Evolutionary conservation across 2,329 filamentous ascomycete species (phyloP).

Genomic region (Chaetomiaceae sp.): DNA sequence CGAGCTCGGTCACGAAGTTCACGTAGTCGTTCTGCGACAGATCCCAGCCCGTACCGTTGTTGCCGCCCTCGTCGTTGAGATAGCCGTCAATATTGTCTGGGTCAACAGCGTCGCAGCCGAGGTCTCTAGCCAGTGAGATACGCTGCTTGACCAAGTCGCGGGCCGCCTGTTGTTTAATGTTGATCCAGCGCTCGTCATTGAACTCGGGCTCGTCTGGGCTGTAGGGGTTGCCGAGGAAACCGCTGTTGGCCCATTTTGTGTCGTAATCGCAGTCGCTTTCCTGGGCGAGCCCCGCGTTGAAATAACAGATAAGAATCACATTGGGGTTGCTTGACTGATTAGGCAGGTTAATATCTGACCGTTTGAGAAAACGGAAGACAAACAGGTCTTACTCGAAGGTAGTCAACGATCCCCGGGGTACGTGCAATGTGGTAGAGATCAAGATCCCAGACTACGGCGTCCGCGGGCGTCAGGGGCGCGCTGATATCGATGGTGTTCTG

Average conservation of each 20-base stretch:
- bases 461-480: constrained; percentile 1
- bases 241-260: constrained; percentile 12
- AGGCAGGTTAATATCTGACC: neutral
- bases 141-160: constrained; percentile 15
- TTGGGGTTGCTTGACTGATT: constrained; percentile 4
- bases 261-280: constrained; percentile 18
- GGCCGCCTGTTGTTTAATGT: constrained; percentile 18
- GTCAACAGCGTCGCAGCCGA: constrained; percentile 21
- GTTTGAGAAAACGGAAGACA: too few species aligned
- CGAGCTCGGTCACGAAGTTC: constrained; percentile 13
- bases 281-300: constrained; percentile 22
- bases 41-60: constrained; percentile 14
- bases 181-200: constrained; percentile 17
- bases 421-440: constrained; percentile 17
- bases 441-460: constrained; percentile 19
- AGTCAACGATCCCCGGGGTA: constrained; percentile 5
- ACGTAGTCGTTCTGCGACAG: constrained; percentile 10
- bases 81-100: constrained; percentile 22
- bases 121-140: constrained; percentile 12
- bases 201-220: constrained; percentile 10
- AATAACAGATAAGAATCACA: constrained; percentile 19
- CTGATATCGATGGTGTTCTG: constrained; percentile 10
- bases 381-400: constrained; percentile 10
- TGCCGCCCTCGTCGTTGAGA: constrained; percentile 4
- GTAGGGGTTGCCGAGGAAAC: constrained; percentile 17